Evolutionary conservation across 306 rosid genomes (phyloP), one percentile per base, ranked within the genome.

Genomic region (Erythrophleum fordii): DNA sequence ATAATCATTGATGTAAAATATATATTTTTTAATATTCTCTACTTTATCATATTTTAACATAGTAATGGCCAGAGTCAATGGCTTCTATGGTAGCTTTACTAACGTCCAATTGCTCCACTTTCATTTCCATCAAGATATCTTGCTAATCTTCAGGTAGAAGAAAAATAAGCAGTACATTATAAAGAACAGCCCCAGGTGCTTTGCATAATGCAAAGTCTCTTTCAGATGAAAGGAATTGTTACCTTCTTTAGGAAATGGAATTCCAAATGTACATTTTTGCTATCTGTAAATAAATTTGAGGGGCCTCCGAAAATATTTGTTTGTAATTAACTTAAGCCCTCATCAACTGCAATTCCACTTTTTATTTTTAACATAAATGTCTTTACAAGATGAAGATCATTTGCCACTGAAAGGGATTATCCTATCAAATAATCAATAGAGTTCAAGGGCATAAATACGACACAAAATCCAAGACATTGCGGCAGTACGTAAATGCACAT

Each of bases 361-460:
- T 64, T 22, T 3, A 23, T 41, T 64, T 71, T 62, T 44, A 37
- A 83, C 37, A 68, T 48, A 25, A 75, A 61, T 34, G 23, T 61
- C 80, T 69, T 59, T 20, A 44, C 49, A n/a, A 48, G 66, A 77
- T 69, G 60, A 72, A 25, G 85, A 34, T 69, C 11, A 53, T 72
- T 60, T 75, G 69, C 67, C 31, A 66, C 37, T 44, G 56, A 64
- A 80, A 62, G 53, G 34, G 78, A 31, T 52, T 60, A 65, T 58
- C 35, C 17, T 72, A 69, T 53, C 58, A 70, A 70, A 53, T 35
- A 79, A 68, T 68, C 74, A 48, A 45, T 12, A 53, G 28, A 66
- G 77, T 34, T 51, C 18, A 51, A 68, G 52, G 34, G 22, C 58
- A 61, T 41, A 72, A 52, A 34, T 29, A 61, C 48, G n/a, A 55